Conservation (phyloP, 208 protist genomes). For the Acanthamoeba castellanii region DNA sequence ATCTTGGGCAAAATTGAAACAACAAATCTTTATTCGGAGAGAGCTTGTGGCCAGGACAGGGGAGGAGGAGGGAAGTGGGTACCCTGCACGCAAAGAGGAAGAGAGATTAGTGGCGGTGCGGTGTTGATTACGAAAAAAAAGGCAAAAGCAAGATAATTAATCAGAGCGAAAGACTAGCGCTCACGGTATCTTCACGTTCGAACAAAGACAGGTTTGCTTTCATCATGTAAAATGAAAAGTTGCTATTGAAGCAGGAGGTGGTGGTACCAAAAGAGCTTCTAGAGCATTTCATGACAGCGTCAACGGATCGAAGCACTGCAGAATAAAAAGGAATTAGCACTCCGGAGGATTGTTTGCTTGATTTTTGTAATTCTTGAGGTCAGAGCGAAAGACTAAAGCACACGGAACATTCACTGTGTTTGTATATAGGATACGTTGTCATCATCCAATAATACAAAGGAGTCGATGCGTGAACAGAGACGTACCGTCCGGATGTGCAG, state of each 20-base stretch:
- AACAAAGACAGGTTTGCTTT: neutral
- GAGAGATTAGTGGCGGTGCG: neutral
- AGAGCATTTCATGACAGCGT: no score
- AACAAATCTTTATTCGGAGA: no score
- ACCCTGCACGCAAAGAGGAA: neutral
- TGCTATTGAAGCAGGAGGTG: neutral
- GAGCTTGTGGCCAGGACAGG: no score
- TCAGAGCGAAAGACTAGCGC: conserved; percentile 63
- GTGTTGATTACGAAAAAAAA: neutral
- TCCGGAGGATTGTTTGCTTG: no score
- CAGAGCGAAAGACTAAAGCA: conserved; percentile 33
- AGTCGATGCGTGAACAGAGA: neutral
- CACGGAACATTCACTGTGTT: conserved; percentile 20
- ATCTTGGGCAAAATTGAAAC: no score
- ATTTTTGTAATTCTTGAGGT: neutral
- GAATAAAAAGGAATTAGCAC: no score
- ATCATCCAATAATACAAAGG: neutral
- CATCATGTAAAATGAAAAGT: neutral
- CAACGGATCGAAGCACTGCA: no score
- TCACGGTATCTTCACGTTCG: conserved; percentile 22
- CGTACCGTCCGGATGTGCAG: neutral
- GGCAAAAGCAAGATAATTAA: neutral
- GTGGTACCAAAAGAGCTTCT: no score
- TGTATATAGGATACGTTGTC: conserved; percentile 6
- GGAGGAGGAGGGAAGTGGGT: no score